phyloP scores from a whole-genome alignment of 768 basidiomycete species.

The Cyathus striatus region DNA sequence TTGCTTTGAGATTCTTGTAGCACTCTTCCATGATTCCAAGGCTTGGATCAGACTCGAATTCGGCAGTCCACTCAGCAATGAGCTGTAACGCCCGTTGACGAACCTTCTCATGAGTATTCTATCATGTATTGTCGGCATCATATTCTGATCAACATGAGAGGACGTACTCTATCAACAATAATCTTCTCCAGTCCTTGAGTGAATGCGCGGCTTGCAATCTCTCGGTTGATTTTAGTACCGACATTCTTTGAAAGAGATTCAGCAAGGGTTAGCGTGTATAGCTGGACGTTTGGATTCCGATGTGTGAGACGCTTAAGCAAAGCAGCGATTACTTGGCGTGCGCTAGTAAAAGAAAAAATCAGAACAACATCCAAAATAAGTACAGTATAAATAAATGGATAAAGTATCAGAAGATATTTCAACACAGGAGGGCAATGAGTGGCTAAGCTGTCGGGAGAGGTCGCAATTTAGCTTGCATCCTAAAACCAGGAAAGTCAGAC shows the following conservation, averaged over 20 bases:
- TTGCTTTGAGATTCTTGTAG: constrained; percentile 73
- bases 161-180: constrained; percentile 81
- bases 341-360: constrained; percentile 41
- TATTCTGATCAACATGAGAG: too few species aligned
- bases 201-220: constrained; percentile 87
- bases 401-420: too few species aligned
- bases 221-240: constrained; percentile 71
- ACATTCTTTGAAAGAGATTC: constrained; percentile 94
- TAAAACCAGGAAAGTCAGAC: too few species aligned
- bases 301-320: constrained; percentile 89
- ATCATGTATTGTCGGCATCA: too few species aligned
- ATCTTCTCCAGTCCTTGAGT: constrained; percentile 85
- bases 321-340: constrained; percentile 79
- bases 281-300: constrained; percentile 94
- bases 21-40: constrained; percentile 91
- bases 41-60: constrained; percentile 75
- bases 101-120: constrained; percentile 94
- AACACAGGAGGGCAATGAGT: too few species aligned
- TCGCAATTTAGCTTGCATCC: too few species aligned
- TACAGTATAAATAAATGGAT: too few species aligned
- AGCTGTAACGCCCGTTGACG: constrained; percentile 65
- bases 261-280: constrained; percentile 83
- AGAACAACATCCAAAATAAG: too few species aligned
- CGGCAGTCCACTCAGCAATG: constrained; percentile 78
- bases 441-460: too few species aligned